phyloP scores from a whole-genome alignment of 2,329 filamentous ascomycete species.

The Colletotrichum spinosum region DNA sequence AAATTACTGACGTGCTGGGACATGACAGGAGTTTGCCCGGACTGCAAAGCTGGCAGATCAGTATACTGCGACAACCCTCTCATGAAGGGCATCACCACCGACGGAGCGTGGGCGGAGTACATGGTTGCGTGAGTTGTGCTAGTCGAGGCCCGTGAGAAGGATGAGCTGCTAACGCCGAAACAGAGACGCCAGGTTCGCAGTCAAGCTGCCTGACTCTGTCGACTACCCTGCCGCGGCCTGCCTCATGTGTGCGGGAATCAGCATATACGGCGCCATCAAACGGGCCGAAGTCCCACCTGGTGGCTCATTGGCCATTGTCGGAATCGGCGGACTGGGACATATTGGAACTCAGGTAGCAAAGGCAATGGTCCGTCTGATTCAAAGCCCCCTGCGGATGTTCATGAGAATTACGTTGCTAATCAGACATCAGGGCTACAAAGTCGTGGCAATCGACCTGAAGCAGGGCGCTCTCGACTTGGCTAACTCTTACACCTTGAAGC shows the following conservation, averaged over 20 bases:
- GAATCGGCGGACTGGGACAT: slow-evolving; percentile 35
- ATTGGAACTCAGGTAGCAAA: slow-evolving; percentile 36
- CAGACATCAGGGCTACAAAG: slow-evolving; percentile 28
- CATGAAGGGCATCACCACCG: slow-evolving; percentile 31
- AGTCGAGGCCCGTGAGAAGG: not conserved
- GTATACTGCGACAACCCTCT: slow-evolving; percentile 34
- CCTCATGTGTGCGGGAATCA: slow-evolving; percentile 37
- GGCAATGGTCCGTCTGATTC: slow-evolving; percentile 21
- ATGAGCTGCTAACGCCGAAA: not conserved
- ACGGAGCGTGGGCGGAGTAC: slow-evolving; percentile 34
- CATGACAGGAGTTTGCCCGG: slow-evolving; percentile 14
- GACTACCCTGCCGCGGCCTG: slow-evolving; percentile 24
- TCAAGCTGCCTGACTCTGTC: slow-evolving; percentile 31
- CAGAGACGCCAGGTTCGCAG: slow-evolving; percentile 31
- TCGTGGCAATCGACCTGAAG: slow-evolving; percentile 31
- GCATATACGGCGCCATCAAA: slow-evolving; percentile 36
- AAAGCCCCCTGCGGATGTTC: no score
- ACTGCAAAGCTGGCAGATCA: slow-evolving; percentile 21
- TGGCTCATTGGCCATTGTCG: slow-evolving; percentile 31
- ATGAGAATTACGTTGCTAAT: no score
- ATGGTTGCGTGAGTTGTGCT: slow-evolving; percentile 28
- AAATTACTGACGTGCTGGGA: not conserved
- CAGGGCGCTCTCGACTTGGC: slow-evolving; percentile 28
- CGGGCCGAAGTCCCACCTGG: slow-evolving; percentile 19
- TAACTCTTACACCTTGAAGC: slow-evolving; percentile 22